These are phyloP conservation scores for Mortierella sp. DNA, from an alignment of 371 early-diverging fungal genomes.

Conservation along the genomic window DNA sequence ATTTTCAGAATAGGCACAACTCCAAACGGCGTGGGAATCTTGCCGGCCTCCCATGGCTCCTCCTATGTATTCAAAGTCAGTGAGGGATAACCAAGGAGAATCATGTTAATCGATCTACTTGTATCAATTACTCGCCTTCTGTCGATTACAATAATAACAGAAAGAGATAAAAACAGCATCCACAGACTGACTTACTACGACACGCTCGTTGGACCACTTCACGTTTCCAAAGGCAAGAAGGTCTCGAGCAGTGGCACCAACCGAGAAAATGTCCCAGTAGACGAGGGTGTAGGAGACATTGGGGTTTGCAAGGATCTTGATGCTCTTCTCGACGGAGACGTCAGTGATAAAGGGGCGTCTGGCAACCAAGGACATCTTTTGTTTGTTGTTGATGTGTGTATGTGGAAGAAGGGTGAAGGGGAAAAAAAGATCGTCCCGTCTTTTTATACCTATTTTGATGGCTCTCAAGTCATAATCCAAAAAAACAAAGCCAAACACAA, in stretches of 20 bases:
- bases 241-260: conserved; percentile 32
- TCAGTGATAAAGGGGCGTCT: conserved; percentile 21
- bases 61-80: background rate
- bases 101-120: background rate
- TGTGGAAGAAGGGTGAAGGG: background rate
- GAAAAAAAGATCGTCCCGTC: background rate
- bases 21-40: conserved; percentile 38
- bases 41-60: conserved; percentile 19
- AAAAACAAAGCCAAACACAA: background rate
- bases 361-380: conserved; percentile 1
- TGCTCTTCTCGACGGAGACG: conserved; percentile 25
- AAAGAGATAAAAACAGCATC: background rate
- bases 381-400: background rate
- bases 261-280: conserved; percentile 37
- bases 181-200: background rate
- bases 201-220: conserved; percentile 29
- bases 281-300: conserved; percentile 22
- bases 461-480: background rate
- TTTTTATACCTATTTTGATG: background rate
- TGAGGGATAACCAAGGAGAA: background rate
- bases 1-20: conserved; percentile 37
- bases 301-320: conserved; percentile 20
- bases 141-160: background rate
- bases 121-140: background rate
- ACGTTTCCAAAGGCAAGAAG: conserved; percentile 38